Evolutionary conservation across 2,329 filamentous ascomycete genomes (phyloP).

Genomic region (Camillea tinctor): DNA sequence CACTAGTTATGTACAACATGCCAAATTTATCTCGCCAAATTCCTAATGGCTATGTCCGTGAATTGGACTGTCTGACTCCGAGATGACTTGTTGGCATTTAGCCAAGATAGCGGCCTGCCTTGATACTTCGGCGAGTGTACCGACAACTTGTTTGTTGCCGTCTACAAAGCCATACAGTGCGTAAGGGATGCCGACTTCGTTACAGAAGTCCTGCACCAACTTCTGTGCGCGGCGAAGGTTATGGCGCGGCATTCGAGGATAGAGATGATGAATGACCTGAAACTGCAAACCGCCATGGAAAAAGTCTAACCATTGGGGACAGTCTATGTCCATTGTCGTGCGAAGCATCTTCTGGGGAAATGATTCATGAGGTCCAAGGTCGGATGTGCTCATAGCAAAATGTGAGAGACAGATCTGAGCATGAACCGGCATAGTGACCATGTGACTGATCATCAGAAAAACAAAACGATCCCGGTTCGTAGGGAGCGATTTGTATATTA

Average conservation of each 20-base stretch:
- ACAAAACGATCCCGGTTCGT: conserved; percentile 65
- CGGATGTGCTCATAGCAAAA: conserved; percentile 89
- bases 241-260: conserved; percentile 78
- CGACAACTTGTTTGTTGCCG: conserved; percentile 78
- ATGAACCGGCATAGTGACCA: conserved; percentile 78
- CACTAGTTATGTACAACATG: conserved; percentile 5
- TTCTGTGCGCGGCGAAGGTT: conserved; percentile 75
- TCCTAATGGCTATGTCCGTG: conserved; percentile 30
- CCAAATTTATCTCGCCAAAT: conserved; percentile 1
- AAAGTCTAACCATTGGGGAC: conserved; percentile 83
- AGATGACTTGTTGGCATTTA: conserved; percentile 64
- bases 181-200: conserved; percentile 80
- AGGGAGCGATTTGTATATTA: conserved; percentile 72
- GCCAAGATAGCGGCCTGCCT: conserved; percentile 75
- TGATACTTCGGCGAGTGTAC: conserved; percentile 73
- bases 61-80: conserved; percentile 24
- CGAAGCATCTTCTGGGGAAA: conserved; percentile 89
- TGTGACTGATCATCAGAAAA: conserved; percentile 78
- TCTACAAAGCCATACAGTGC: conserved; percentile 82
- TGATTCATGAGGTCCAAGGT: conserved; percentile 79
- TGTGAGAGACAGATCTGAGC: conserved; percentile 90
- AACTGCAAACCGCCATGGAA: conserved; percentile 88
- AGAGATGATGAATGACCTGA: conserved; percentile 85
- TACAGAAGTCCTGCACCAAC: conserved; percentile 77
- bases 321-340: conserved; percentile 92